Conservation (phyloP, 257 asterid species). For the Gentiana dahurica region DNA sequence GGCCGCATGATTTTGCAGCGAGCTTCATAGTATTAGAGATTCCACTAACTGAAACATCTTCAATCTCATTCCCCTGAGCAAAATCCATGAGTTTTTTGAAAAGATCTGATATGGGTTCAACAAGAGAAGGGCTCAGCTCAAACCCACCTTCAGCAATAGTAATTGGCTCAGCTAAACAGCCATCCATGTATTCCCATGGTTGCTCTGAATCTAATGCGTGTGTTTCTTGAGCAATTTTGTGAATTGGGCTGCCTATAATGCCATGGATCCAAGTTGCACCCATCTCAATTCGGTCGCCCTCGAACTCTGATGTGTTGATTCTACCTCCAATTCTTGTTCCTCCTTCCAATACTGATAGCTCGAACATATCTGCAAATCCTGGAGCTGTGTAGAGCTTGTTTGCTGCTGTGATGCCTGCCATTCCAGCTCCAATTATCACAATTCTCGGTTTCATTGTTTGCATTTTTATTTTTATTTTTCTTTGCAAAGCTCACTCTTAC, state of each 20-base stretch:
- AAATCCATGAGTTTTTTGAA: conserved; percentile 58
- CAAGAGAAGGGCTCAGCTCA: conserved; percentile 30
- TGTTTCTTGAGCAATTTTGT: conserved; percentile 45
- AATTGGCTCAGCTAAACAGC: conserved; percentile 31
- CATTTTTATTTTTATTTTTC: conserved; percentile 22
- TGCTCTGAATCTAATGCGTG: conserved; percentile 29
- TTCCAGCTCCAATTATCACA: conserved; percentile 87
- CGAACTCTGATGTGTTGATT: conserved; percentile 50
- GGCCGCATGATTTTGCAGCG: conserved; percentile 12
- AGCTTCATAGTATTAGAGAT: conserved; percentile 5
- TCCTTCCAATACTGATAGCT: conserved; percentile 61
- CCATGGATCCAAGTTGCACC: conserved; percentile 99
- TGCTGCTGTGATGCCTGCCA: conserved; percentile 86
- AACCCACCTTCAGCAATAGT: conserved; percentile 65
- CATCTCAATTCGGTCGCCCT: conserved; percentile 73
- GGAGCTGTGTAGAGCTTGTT: conserved; percentile 48
- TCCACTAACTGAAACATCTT: conserved; percentile 11
- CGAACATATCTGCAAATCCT: conserved; percentile 28
- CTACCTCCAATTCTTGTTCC: conserved; percentile 78
- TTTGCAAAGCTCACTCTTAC: neutral
- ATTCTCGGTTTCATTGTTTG: conserved; percentile 48
- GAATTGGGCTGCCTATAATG: conserved; percentile 63
- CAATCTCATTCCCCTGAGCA: conserved; percentile 35
- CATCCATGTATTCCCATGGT: conserved; percentile 92
- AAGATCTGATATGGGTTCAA: conserved; percentile 43